Base-by-base conservation (phyloP, 306 rosid genomes). In the Fragaria vesca region DNA sequence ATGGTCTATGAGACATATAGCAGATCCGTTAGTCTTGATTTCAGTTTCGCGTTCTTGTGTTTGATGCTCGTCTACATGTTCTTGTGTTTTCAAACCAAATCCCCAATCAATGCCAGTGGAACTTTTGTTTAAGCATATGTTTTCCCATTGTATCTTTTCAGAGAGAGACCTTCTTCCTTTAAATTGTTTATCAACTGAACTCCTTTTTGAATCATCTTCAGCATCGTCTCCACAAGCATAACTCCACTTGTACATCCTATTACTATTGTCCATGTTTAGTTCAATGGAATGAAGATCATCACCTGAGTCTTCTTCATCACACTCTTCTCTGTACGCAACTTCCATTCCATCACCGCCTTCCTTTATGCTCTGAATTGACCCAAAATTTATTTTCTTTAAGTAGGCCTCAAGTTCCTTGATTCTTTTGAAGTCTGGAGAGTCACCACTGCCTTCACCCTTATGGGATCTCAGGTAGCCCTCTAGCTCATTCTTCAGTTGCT, bases 241-340 rank as follows among this genome's bases (percentile, higher is more conserved):
- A 73, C 87, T 86, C 97, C 98, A 92, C 70, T 83, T 83, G 83
- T 83, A 89, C 70, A 89, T 85, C 72, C 58, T 92, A 66, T 62
- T 88, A 69, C 66, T 78, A 73, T 87, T 85, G 69, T 92, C 97
- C 97, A 90, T 89, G 87, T 84, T 92, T 47, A 94, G 71, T 73
- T 94, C 98, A 62, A 94, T 94, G 32, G 98, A 94, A 76, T 89
- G 95, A n/a, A 92, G 92, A 79, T 92, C 97, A 71, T 86, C 97
- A 8, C 75, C 89, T 0, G 90, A 90, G 30, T 88, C 91, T 5
- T 88, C 88, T 71, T 87, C 88, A 20, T 78, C 93, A 5, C 82
- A 71, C 4, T 83, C 92, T 63, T 38, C 80, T 57, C 76, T 85
- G 36, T 85, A 71, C 38, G 73, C 83, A 62, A 74, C 83, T 75